Conservation (phyloP, 78 protist species). For the Planoprotostelium fungivorum region DNA sequence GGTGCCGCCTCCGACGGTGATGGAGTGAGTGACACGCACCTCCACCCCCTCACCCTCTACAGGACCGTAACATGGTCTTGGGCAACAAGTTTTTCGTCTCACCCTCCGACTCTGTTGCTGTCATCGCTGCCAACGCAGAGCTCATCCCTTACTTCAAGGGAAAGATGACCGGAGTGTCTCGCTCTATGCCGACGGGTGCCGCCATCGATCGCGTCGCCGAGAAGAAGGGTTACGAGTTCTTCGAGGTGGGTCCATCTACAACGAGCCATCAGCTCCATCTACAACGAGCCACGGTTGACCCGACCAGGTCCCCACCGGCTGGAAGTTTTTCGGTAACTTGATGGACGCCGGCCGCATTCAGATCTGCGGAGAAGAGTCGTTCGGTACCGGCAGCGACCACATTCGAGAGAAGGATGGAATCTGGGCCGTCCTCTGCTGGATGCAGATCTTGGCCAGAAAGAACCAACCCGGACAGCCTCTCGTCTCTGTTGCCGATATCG, state of each 20-base stretch:
- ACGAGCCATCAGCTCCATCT: constrained; percentile 5
- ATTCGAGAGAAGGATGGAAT: constrained; percentile 98
- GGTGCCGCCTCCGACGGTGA: constrained; percentile 98
- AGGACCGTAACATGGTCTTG: constrained; percentile 94
- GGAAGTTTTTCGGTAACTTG: constrained; percentile 98
- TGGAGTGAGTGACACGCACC: constrained; percentile 42
- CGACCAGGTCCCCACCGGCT: constrained; percentile 84
- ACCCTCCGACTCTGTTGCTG: constrained; percentile 96
- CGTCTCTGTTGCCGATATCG: constrained; percentile 71
- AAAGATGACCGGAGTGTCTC: constrained; percentile 82
- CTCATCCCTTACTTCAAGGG: constrained; percentile 80
- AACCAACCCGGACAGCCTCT: constrained; percentile 14
- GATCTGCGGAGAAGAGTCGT: constrained; percentile 95
- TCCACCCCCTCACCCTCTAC: background rate
- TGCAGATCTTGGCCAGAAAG: constrained; percentile 64
- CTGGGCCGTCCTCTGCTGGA: constrained; percentile 92
- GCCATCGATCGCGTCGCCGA: constrained; percentile 80
- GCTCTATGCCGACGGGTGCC: constrained; percentile 93
- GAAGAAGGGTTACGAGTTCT: constrained; percentile 21
- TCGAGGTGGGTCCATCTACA: constrained; percentile 59
- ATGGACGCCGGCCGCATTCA: constrained; percentile 82
- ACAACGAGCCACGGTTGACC: background rate
- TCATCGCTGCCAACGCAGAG: constrained; percentile 80
- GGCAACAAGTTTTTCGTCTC: constrained; percentile 88
- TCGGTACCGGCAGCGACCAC: constrained; percentile 95